Evolutionary conservation across 305 asterid species (phyloP), one percentile per base, ranked within the genome.

Genomic region (Fraxinus baroniana): DNA sequence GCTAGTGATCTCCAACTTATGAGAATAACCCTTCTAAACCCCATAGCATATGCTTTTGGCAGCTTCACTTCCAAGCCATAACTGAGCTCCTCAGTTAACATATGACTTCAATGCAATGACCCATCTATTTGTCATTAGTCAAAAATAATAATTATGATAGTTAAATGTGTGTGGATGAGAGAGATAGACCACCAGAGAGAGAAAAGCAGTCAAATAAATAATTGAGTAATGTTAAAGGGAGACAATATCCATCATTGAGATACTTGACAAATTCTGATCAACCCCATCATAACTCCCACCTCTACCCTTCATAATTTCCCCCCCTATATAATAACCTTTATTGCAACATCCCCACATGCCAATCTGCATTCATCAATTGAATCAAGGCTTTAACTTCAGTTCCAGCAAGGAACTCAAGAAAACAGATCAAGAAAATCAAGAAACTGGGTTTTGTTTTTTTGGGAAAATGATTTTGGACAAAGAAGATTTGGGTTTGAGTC

Each of bases 401-500:
- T 57, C 78, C 22, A 52, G 22, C 22, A 22, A 12, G 60, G 37
- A 52, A 5, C 7, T 52, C 22, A 52, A 52, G 62, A 17, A 30
- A 2, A 18, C n/a, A 17, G 28, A 39, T 26, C 80, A 9, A 70
- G 49, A 62, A 41, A 5, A 62, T 37, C 60, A 46, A 66, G 52
- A 26, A 46, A 30, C 6, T 22, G 35, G 77, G 74, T 44, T 35
- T 18, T 62, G 44, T 24, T 49, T 70, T 44, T 15, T 9, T 8
- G 72, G 44, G 36, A 81, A 79, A 79, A 93, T 90, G 94, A 87
- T 87, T 90, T 89, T 86, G 49, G 92, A 78, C 5, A 89, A 83
- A 68, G 97, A 90, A 83, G 98, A 93, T 85, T 86, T 92, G 89
- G 95, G 97, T 7, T 83, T 93, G 88, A 91, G 94, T 22, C 76